Base-by-base conservation (phyloP, 495 filamentous ascomycete genomes). In the Aspergillus sclerotiicarbonarius region DNA sequence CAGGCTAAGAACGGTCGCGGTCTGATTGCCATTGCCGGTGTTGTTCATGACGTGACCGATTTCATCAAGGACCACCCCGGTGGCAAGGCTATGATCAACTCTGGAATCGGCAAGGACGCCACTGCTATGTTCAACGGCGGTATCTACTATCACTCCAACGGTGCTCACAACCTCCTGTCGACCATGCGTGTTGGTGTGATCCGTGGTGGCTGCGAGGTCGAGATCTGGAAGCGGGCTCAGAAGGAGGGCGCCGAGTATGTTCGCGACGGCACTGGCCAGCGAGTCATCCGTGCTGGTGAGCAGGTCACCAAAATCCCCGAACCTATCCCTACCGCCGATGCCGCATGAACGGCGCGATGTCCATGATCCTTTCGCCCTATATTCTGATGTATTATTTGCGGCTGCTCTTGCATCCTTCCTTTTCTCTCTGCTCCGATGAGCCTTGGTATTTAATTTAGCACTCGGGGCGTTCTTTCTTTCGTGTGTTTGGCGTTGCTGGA, bases 81-180 rank as follows among this genome's bases (percentile, higher is more conserved):
- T 82, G 94, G 94, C 70, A 93, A 92, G 81, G 89, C 91, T 49
- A 87, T 98, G 77, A 97, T 98, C 82, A 85, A 76, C 59, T 91
- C 89, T 19, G 92, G 88, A 47, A 84, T 98, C 45, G 94, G 94
- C 76, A 98, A 98, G 82, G 94, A 98, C 66, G 94, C 94, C 54
- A 97, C 94, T 12, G 92, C 92, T 67, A 95, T 96, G 80, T 98
- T 98, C 86, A 98, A 98, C 81, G 94, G 94, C 61, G 94, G 94
- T 77, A 89, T 98, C 57, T 98, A 98, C 80, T 89, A 91, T 71
- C 94, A 98, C 82, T 92, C 89, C 65, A 98, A 98, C 76, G 94
- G 90, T 54, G 94, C 94, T 50, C 94, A 98, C 84, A 98, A 98
- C 79, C 80, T 97, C 33, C 84, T 98, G 49, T 93, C 90, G 15